Percentiles rank a stretch among this genome's conserved stretches.
Evolutionary conservation across 805 yeast species (phyloP).

Genomic region (Suhomyces sp.): DNA sequence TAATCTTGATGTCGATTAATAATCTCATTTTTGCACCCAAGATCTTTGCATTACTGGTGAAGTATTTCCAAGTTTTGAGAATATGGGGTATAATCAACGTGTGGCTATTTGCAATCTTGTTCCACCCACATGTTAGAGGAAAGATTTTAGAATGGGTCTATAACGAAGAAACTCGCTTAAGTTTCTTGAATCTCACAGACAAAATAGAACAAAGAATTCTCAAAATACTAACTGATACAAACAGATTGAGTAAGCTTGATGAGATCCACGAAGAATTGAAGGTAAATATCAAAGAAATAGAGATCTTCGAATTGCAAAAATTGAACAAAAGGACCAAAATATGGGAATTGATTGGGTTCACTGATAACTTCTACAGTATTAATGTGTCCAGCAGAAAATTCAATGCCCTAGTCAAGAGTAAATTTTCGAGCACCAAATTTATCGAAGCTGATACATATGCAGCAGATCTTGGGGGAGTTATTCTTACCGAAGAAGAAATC

Average conservation of each 20-base stretch:
- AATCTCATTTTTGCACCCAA: constrained; percentile 27
- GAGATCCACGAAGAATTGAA: constrained; percentile 10
- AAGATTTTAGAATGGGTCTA: constrained; percentile 46
- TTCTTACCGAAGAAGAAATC: constrained; percentile 3
- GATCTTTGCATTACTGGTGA: constrained; percentile 29
- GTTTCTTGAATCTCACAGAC: constrained; percentile 48
- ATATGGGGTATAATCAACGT: constrained; percentile 34
- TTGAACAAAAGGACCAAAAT: constrained; percentile 47
- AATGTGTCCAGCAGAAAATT: constrained; percentile 26
- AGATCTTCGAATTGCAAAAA: constrained; percentile 67
- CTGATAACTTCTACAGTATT: constrained; percentile 52
- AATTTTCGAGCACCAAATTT: no score
- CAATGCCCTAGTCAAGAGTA: constrained; percentile 1
- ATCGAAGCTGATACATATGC: no score
- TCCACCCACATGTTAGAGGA: constrained; percentile 58
- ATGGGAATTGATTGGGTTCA: constrained; percentile 66
- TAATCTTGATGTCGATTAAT: constrained; percentile 23
- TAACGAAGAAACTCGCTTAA: constrained; percentile 65
- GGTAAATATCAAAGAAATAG: constrained; percentile 59
- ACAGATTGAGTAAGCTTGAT: not conserved
- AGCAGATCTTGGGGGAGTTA: no score
- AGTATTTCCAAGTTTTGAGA: constrained; percentile 13
- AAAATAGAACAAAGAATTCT: constrained; percentile 42
- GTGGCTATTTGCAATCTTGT: constrained; percentile 46
- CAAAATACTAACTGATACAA: constrained; percentile 7